phyloP scores from a whole-genome alignment of 768 basidiomycete genomes.

The Austroboletus eburneus region DNA sequence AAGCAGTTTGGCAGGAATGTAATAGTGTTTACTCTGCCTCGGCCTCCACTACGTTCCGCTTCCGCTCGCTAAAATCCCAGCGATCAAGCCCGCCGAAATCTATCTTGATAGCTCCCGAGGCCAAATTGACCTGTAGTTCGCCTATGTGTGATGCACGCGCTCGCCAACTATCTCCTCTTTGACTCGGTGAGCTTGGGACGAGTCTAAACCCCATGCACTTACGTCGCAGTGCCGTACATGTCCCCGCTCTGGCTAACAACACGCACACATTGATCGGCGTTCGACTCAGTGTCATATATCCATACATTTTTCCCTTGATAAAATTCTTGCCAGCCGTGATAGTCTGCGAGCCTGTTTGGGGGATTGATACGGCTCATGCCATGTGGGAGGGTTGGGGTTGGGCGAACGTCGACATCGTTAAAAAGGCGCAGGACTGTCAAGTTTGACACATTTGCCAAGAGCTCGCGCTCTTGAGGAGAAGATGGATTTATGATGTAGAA shows the following conservation, averaged over 20 bases:
- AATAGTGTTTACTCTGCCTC: no score
- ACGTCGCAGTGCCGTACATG: constrained; percentile 78
- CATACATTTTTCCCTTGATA: constrained; percentile 67
- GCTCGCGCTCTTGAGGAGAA: constrained; percentile 36
- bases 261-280: constrained; percentile 61
- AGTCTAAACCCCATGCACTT: constrained; percentile 26
- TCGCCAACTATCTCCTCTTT: constrained; percentile 80
- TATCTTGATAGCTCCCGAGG: constrained; percentile 56
- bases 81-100: constrained; percentile 74
- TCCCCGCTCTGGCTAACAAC: constrained; percentile 60
- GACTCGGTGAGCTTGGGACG: constrained; percentile 4
- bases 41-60: constrained; percentile 61
- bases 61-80: constrained; percentile 63
- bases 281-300: constrained; percentile 71
- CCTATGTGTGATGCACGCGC: constrained; percentile 64
- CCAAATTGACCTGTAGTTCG: constrained; percentile 69
- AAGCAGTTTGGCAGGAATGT: no score
- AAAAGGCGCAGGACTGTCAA: constrained; percentile 61
- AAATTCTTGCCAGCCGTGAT: constrained; percentile 65
- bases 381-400: constrained; percentile 43
- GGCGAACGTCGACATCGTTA: constrained; percentile 66
- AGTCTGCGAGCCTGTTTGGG: constrained; percentile 57
- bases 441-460: constrained; percentile 55
- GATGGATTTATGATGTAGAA: constrained; percentile 49
- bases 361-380: constrained; percentile 45